Base-by-base conservation (phyloP, 2,329 filamentous ascomycete genomes). In the Arthrobotrys sinensis region DNA sequence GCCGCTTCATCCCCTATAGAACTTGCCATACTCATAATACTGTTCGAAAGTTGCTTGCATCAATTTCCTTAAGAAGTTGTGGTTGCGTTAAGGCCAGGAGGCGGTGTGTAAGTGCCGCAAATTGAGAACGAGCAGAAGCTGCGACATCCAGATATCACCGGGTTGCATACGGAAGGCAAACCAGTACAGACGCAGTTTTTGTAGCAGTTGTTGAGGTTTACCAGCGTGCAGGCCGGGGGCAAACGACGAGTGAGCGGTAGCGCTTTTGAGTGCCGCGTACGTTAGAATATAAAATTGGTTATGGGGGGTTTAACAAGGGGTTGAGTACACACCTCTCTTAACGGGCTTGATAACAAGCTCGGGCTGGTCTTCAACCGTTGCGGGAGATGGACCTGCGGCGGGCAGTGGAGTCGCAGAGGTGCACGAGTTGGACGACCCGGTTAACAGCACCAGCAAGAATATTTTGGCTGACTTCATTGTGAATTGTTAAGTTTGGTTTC, bases 131-230 rank as follows among this genome's bases (percentile, higher is more conserved):
- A 50, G 28, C 71, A 76, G 45, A 55, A 63, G n/a, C 60, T 68
- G 21, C 53, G 63, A 16, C 71, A 76, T 6, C 43, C 64, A 28
- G 64, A 53, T 24, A 68, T 50, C 2, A 45, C 38, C 3, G 34
- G 4, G 16, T 46, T 24, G 36, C 52, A 63, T 8, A 11, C 12
- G 1, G 11, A 10, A 16, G 45, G 10, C 4, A n/a, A 21, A 4
- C 32, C 43, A 3, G 24, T 28, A 34, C 63, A 75, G 32, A 67
- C 45, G 16, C 71, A 76, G 8, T 36, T 52, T 21, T 67, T 67
- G 48, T 76, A 76, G n/a, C 71, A 76, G 19, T 46, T 69, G 53
- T 53, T 64, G 16, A 76, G 21, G 11, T 45, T 53, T 4, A 24
- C 24, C 4, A 53, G 28, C 10, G 36, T 75, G 53, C 70, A 75